phyloP scores from a whole-genome alignment of 345 rosid species.

The Dovyalis caffra region DNA sequence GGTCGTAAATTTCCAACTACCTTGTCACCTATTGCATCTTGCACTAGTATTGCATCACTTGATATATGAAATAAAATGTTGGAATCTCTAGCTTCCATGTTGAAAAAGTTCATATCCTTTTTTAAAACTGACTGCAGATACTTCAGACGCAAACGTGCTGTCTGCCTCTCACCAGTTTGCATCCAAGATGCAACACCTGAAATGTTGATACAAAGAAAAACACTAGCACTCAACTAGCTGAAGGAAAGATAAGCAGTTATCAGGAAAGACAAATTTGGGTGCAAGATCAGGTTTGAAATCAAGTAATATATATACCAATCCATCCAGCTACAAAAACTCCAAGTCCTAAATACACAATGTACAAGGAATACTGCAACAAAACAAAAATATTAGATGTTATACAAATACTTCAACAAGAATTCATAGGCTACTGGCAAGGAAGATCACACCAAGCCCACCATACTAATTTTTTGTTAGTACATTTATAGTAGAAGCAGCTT shows the following conservation, averaged over 20 bases:
- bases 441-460: neutral
- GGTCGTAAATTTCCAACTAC: conserved; percentile 23
- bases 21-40: conserved; percentile 92
- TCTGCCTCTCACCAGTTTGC: conserved; percentile 90
- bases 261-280: neutral
- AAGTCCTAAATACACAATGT: conserved; percentile 67
- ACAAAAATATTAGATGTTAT: neutral
- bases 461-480: too few relatives aligned
- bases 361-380: conserved; percentile 54
- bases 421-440: neutral
- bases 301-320: conserved; percentile 47
- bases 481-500: too few relatives aligned
- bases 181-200: conserved; percentile 73
- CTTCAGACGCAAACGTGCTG: conserved; percentile 59
- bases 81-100: conserved; percentile 68
- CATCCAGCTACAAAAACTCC: conserved; percentile 56
- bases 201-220: conserved; percentile 8
- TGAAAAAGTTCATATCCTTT: conserved; percentile 67
- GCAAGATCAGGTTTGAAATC: neutral
- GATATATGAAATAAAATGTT: conserved; percentile 66
- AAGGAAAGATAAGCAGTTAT: neutral
- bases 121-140: conserved; percentile 64
- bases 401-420: neutral
- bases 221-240: conserved; percentile 1
- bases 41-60: conserved; percentile 80